Evolutionary conservation across 441 rosid species (phyloP).

Genomic region (Syzygium syzygioides): DNA sequence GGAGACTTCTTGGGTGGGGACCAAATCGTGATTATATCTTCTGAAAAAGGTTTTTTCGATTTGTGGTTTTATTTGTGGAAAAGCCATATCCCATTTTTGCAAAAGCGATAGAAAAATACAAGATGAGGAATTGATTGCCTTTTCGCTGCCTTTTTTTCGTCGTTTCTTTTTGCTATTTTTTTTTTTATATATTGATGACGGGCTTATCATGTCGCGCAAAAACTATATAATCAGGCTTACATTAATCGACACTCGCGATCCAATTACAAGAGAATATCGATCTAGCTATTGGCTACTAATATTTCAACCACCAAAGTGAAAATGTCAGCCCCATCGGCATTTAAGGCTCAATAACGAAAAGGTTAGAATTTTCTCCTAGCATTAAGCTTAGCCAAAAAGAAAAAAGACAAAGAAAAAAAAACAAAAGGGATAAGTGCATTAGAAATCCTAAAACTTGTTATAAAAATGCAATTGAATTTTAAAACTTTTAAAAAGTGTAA

Average conservation of each 20-base stretch:
- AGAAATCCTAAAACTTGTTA: too few relatives aligned
- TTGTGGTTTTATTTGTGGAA: neutral
- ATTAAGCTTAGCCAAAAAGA: neutral
- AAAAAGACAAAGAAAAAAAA: neutral
- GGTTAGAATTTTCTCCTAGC: neutral
- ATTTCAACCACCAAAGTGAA: neutral
- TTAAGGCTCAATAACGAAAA: neutral
- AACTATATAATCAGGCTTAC: neutral
- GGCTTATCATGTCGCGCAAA: neutral
- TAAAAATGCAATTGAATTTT: too few relatives aligned
- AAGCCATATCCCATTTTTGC: neutral
- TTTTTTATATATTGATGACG: too few relatives aligned
- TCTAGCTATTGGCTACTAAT: neutral
- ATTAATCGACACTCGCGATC: neutral
- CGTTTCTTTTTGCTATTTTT: rapidly evolving
- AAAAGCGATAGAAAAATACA: neutral
- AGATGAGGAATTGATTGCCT: neutral
- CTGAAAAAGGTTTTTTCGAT: neutral
- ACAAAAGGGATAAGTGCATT: too few relatives aligned
- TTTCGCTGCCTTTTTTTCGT: neutral
- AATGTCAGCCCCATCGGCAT: neutral
- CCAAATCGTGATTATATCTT: neutral
- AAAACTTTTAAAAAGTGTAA: too few relatives aligned
- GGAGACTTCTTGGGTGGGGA: neutral
- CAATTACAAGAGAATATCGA: neutral